Percentiles rank a stretch among this genome's conserved stretches.
These are phyloP conservation scores for Kwoniella europaea DNA, from an alignment of 768 basidiomycete genomes.

Conservation along the genomic window DNA sequence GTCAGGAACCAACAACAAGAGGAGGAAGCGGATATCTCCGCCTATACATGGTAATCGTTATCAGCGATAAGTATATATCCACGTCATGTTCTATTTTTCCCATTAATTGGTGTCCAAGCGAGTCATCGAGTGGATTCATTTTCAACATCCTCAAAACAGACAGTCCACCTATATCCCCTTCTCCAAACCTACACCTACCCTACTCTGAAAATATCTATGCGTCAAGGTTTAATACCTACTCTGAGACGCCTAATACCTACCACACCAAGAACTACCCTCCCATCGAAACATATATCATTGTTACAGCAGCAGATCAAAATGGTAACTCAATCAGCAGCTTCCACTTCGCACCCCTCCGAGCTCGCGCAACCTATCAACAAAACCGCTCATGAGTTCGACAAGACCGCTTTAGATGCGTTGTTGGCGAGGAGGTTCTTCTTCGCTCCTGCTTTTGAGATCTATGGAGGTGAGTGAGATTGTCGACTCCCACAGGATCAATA, in stretches of 20 bases:
- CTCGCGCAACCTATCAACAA: slow-evolving; percentile 68
- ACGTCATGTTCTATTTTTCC: not conserved
- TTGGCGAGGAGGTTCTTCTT: slow-evolving; percentile 94
- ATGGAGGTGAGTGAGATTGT: slow-evolving; percentile 72
- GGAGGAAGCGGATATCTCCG: not conserved
- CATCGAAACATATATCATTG: not conserved
- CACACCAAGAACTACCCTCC: not conserved
- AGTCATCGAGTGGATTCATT: not conserved
- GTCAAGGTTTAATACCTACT: slow-evolving; percentile 12
- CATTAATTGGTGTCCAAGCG: not conserved
- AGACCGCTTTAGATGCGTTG: slow-evolving; percentile 78
- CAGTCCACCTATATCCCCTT: not conserved
- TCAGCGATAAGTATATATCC: not conserved
- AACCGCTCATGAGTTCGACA: slow-evolving; percentile 84
- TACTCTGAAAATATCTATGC: slow-evolving; percentile 21
- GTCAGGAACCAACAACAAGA: not conserved
- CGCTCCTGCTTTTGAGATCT: slow-evolving; percentile 98
- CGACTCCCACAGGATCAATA: not conserved
- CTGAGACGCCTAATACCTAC: slow-evolving; percentile 19
- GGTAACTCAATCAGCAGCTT: slow-evolving; percentile 43
- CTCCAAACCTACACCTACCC: not conserved
- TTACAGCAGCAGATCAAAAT: slow-evolving; percentile 22
- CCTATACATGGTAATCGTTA: not conserved
- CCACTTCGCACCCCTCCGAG: slow-evolving; percentile 44
- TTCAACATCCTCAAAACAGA: not conserved